Conservation (phyloP, 306 rosid species). For the Prunus salicina region DNA sequence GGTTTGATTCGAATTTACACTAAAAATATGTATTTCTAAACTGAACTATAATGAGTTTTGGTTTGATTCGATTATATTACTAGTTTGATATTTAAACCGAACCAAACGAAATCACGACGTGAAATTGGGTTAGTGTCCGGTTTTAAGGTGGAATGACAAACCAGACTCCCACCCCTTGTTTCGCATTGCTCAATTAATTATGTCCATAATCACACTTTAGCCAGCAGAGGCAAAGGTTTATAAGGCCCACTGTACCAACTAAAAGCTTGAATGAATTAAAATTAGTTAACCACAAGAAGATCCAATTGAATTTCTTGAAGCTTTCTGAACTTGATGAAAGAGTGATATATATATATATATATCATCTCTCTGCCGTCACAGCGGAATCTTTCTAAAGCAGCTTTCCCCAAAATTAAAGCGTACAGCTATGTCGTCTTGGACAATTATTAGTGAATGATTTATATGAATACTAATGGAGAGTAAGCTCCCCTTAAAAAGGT, state of each 20-base stretch:
- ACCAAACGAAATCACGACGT: too few relatives aligned
- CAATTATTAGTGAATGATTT: slow-evolving; percentile 10
- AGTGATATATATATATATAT: neutral
- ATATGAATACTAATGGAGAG: neutral
- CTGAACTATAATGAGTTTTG: too few relatives aligned
- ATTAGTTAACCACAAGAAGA: neutral
- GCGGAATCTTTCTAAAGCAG: slow-evolving; percentile 3
- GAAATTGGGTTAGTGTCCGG: too few relatives aligned
- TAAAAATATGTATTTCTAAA: too few relatives aligned
- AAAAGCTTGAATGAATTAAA: neutral
- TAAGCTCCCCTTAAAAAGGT: neutral
- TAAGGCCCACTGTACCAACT: neutral
- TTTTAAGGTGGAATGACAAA: too few relatives aligned
- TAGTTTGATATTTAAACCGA: too few relatives aligned
- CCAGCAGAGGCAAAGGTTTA: neutral
- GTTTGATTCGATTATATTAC: too few relatives aligned
- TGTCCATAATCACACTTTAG: neutral
- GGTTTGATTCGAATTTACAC: too few relatives aligned
- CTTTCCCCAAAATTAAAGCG: neutral
- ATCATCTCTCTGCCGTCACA: neutral
- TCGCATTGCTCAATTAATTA: neutral
- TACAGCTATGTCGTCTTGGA: neutral
- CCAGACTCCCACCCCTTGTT: too few relatives aligned
- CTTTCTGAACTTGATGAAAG: neutral
- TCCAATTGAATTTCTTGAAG: neutral